phyloP scores from a whole-genome alignment of 2,329 filamentous ascomycete species.

The Metarhizium humberi region DNA sequence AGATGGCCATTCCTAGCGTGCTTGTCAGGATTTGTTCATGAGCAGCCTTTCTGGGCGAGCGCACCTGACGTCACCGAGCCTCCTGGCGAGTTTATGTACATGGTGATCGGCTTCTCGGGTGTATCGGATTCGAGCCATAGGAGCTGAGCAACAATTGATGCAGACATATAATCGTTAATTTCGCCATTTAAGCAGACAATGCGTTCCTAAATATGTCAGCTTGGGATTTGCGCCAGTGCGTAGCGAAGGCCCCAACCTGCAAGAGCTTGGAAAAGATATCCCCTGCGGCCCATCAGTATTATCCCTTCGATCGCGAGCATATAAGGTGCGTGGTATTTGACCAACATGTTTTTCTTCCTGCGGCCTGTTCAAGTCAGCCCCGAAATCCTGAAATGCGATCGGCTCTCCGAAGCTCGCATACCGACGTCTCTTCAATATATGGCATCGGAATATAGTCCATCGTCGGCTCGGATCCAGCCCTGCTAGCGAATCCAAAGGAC shows the following conservation, averaged over 20 bases:
- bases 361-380: conserved; percentile 44
- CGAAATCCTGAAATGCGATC: neutral
- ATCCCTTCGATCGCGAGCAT: neutral
- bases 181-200: conserved; percentile 90
- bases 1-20: conserved; percentile 63
- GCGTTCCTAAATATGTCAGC: conserved; percentile 53
- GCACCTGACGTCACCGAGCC: conserved; percentile 71
- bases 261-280: conserved; percentile 76
- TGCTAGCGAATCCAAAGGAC: conserved; percentile 32
- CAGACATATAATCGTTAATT: conserved; percentile 82
- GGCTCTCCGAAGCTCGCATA: conserved; percentile 13
- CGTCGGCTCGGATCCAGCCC: conserved; percentile 17
- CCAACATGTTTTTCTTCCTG: conserved; percentile 70
- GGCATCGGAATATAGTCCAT: conserved; percentile 44
- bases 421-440: conserved; percentile 41
- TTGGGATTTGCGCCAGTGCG: neutral
- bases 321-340: neutral
- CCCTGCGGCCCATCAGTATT: conserved; percentile 36
- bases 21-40: neutral
- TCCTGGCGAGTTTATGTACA: conserved; percentile 96
- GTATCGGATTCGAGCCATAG: conserved; percentile 97
- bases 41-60: conserved; percentile 1
- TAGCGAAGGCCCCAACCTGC: conserved; percentile 34
- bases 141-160: conserved; percentile 90
- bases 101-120: conserved; percentile 86